Conservation (phyloP, 2,329 filamentous ascomycete species). For the Lachnellula subtilissima region DNA sequence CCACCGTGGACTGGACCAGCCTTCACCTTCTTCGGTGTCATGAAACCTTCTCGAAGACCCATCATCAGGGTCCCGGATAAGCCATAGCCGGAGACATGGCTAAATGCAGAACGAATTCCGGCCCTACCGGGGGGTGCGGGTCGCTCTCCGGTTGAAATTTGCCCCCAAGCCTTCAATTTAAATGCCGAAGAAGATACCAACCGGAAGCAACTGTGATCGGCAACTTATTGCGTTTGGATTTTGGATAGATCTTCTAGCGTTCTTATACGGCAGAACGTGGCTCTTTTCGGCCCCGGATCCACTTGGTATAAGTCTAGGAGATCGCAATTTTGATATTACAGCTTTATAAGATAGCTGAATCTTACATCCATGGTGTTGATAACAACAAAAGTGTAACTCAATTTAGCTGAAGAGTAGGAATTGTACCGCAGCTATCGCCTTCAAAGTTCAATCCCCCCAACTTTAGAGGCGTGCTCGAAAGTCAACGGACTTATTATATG, state of each 20-base stretch:
- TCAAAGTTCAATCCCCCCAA: too few species aligned
- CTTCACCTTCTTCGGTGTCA: constrained; percentile 18
- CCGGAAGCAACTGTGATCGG: background rate
- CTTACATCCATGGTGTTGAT: background rate
- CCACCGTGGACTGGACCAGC: background rate
- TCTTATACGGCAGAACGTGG: background rate
- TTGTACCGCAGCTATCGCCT: too few species aligned
- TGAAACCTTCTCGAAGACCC: constrained; percentile 31
- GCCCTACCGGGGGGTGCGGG: background rate
- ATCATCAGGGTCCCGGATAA: constrained; percentile 21
- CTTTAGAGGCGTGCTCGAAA: too few species aligned
- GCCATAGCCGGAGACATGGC: constrained; percentile 8
- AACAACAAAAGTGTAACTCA: background rate
- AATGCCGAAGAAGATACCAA: constrained; percentile 1
- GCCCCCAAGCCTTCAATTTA: background rate
- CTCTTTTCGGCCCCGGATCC: background rate
- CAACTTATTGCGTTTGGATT: background rate
- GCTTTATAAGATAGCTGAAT: background rate
- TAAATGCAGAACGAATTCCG: constrained; percentile 10
- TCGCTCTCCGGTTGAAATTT: constrained; percentile 2
- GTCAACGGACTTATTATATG: background rate
- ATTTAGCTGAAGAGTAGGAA: too few species aligned
- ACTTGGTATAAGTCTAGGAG: background rate
- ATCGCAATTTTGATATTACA: background rate
- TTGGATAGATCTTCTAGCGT: background rate